Base-by-base conservation (phyloP, 352 stramenopile genomes). In the Phytophthora cajani region DNA sequence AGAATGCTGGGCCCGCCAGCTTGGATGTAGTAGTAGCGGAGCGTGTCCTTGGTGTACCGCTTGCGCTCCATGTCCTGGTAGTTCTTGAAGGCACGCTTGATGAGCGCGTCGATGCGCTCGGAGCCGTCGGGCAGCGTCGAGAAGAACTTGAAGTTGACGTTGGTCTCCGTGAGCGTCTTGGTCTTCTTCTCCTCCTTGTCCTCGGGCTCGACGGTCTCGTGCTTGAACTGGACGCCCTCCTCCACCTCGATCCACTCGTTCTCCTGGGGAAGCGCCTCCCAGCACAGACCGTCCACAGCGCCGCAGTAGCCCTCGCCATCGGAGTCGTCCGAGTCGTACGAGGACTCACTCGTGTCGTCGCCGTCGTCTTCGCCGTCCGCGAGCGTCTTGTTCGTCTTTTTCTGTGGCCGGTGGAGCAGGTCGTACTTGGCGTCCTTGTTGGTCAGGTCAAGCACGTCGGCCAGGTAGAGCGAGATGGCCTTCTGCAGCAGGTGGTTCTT, bases 401-500 rank as follows among this genome's bases (percentile, higher is more conserved):
- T 75, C 54, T 80, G 61, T n/a, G 63, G 50, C 65, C 72, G 66
- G 80, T 68, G 42, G 25, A 86, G 58, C 62, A 90, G 68, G 42
- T 85, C 78, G 74, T 89, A 89, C 58, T 77, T 53, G 1, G 67
- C 74, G 58, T 80, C 66, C 51, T 77, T 80, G 32, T 62, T 74
- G 32, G 75, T 70, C 23, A 90, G 72, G 23, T 78, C 61, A 10
- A 87, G 65, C 23, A 76, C 66, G 38, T 79, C 71, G n/a, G 75
- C 68, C 51, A 90, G 50, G 55, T 87, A 80, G 42, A 81, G 44
- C 11, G 76, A 65, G 61, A 90, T 82, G 57, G 82, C 82, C 60
- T 85, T 87, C 64, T 87, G 77, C 27, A 91, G 69, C 54, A 91
- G 61, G 25, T 82, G 58, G 49, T 83, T 83, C 56, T 86, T 74